A percentile compares a stretch with the other conserved stretches of the same genome.
Conservation (phyloP, 768 basidiomycete genomes). For the Phaeotremella skinneri region DNA sequence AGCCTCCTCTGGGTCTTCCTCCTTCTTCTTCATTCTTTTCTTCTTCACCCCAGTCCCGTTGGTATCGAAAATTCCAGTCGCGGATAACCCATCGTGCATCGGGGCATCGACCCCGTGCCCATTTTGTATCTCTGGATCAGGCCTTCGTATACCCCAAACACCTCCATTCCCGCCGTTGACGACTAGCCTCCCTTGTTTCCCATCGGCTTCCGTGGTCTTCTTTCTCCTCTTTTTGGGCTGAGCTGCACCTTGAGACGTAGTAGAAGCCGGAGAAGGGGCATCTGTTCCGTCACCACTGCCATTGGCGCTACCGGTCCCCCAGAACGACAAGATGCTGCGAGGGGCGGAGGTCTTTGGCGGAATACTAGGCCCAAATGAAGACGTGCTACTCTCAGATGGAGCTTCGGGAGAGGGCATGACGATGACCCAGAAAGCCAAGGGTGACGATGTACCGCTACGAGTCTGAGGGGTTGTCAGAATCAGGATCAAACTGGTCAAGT, state of each 20-base stretch:
- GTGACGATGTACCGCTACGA: too few relatives aligned
- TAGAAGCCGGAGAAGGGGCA: background rate
- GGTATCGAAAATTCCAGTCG: too few relatives aligned
- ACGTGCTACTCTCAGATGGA: background rate
- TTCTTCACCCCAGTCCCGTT: conserved; percentile 22
- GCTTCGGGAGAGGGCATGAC: background rate
- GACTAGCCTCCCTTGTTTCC: background rate
- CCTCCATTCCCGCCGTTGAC: background rate
- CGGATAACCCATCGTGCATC: too few relatives aligned
- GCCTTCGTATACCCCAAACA: background rate
- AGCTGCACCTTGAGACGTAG: background rate
- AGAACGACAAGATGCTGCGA: background rate
- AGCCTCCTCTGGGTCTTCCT: conserved; percentile 7
- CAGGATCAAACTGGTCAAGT: too few relatives aligned
- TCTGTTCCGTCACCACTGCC: background rate
- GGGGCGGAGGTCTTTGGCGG: background rate
- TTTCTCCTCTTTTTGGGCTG: background rate
- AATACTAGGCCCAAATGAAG: background rate
- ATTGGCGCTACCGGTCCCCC: background rate
- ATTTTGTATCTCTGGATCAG: background rate
- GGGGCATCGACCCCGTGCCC: too few relatives aligned
- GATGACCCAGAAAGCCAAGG: too few relatives aligned
- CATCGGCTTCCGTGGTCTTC: background rate
- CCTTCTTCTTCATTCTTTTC: conserved; percentile 21
- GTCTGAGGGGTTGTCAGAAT: too few relatives aligned